Conservation (phyloP, 139 green algal genomes). For the Nannochloris sp. region DNA sequence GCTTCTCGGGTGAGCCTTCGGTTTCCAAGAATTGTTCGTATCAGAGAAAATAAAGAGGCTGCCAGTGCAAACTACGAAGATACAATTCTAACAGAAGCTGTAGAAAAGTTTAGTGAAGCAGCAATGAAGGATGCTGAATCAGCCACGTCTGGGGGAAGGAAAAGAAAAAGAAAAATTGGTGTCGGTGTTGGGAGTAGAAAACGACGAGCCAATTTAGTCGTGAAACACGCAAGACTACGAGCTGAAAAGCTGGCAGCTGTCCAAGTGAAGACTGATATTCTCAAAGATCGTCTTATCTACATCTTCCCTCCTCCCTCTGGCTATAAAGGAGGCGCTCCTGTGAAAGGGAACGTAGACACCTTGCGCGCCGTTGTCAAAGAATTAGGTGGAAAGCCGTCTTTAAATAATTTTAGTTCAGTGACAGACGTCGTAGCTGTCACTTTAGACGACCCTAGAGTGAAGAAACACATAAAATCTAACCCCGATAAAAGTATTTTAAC, state of each 20-base stretch:
- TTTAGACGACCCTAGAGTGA: neutral
- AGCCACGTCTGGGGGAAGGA: neutral
- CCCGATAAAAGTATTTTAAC: neutral
- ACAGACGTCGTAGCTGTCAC: neutral
- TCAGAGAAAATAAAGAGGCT: conserved; percentile 44
- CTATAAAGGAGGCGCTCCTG: neutral
- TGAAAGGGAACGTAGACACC: neutral
- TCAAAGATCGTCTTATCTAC: neutral
- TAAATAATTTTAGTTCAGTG: neutral
- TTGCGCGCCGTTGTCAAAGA: neutral
- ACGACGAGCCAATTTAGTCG: neutral
- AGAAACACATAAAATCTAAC: neutral
- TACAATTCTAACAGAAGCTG: conserved; percentile 28
- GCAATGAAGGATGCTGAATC: neutral
- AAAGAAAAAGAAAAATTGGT: neutral
- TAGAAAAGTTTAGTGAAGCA: neutral
- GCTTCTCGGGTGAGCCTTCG: conserved; percentile 46
- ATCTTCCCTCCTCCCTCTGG: neutral
- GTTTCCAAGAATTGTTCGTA: conserved; percentile 48
- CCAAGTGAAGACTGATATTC: neutral
- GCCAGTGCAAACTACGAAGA: conserved; percentile 7
- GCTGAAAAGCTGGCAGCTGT: neutral
- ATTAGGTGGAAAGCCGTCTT: neutral
- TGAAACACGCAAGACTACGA: neutral
- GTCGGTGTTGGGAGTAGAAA: neutral